Base-by-base conservation (phyloP, 352 stramenopile genomes). In the Globisporangium nodosum region DNA sequence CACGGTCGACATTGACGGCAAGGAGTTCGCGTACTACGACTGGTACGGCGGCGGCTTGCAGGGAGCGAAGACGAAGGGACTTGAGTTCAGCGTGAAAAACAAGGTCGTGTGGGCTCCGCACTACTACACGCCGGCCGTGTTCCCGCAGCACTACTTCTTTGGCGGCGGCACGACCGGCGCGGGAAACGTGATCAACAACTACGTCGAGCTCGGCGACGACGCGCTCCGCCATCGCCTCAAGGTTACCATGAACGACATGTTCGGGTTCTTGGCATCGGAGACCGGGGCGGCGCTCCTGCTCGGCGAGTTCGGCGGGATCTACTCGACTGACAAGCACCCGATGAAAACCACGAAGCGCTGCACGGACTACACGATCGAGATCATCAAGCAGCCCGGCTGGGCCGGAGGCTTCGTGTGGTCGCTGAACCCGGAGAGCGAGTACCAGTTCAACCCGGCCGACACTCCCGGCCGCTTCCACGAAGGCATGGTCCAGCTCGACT, bases 21-120 rank as follows among this genome's bases (percentile, higher is more conserved):
- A 60, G 35, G 50, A 55, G 0, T 71, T 69, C 31, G 49, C 33
- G 5, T 76, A 74, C 56, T 74, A 71, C 52, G 70, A 78, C 40
- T 78, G 70, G 70, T 78, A 69, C 56, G 70, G 70, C 33, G 70
- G 70, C 5, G 70, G 70, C 0, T 49, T 78, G 15, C 68, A 78
- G 18, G 64, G 56, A 12, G 70, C 66, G 12, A 68, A 66, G 55
- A 63, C 45, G 1, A 54, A 54, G 24, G 54, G 58, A 0, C 31
- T 76, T 9, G 49, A 65, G 20, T 70, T 78, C 18, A 42, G 18
- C 1, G 33, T 67, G 9, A 45, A 54, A 21, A 18, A 78, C 52
- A 76, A 76, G 42, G 31, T 76, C 21, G 69, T 76, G 7, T 76
- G 64, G 46, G 69, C 69, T 6, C 69, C 69, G 12, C 69, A 76